Base-by-base conservation (phyloP, 768 basidiomycete species). In the Mycena epipterygia region DNA sequence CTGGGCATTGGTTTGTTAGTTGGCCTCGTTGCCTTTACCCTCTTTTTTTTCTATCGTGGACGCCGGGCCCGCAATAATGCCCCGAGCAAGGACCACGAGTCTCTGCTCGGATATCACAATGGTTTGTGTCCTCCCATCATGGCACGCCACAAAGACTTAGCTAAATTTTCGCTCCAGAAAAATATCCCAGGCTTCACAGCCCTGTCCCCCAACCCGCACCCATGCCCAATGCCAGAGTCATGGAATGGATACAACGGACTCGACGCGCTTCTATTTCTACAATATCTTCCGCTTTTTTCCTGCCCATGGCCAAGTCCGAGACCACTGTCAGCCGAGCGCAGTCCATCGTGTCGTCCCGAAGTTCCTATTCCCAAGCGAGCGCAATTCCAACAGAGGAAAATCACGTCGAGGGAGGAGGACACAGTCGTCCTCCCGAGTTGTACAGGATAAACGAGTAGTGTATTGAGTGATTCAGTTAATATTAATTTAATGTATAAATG, bases 281-380 rank as follows among this genome's bases (percentile, higher is more conserved):
- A 5, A n/a, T 59, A 8, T 23, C 62, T n/a, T 37, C 68, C 27
- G 53, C 48, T 4, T 59, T 33, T 35, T 48, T 48, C 42, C 60
- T 32, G 19, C 32, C 49, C 29, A 60, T 44, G 25, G 56, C 55
- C 37, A 52, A 55, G 19, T 46, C 52, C 9, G 49, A 55, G 23
- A 37, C 61, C 29, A 65, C 62, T 16, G 52, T 66, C 0, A 14
- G 27, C 16, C 64, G 70, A 30, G 30, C 58, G 1, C 63, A 60
- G 8, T 70, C 69, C 27, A 55, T 49, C 25, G 70, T 46, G 8
- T 71, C 70, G 5, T 71, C 70, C 11, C 59, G 52, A n/a, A 71
- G 70, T 42, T 46, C 59, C 21, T 71, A 71, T 49, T 71, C 70
- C 19, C 70, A 71, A 39, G 64, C 64, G 33, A 71, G 70, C 49